These are phyloP conservation scores for Mycena filopes DNA, from an alignment of 768 basidiomycete species.

Conservation along the genomic window DNA sequence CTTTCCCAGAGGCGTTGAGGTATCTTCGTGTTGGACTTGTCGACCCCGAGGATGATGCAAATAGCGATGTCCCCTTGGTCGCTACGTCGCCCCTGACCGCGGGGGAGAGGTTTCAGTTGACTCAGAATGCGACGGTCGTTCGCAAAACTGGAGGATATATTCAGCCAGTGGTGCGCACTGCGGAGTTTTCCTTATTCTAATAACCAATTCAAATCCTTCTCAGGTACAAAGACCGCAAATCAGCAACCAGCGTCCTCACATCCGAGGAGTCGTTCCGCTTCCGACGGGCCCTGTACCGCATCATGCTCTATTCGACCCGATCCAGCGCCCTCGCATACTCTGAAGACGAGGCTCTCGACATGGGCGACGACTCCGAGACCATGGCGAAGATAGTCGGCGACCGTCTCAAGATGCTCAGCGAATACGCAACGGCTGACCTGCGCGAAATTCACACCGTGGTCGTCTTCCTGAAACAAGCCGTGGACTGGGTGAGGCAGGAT, in stretches of 20 bases:
- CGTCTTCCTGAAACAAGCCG: neutral
- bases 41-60: neutral
- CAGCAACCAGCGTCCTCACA: neutral
- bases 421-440: neutral
- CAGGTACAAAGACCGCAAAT: slow-evolving; percentile 10
- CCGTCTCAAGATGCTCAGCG: neutral
- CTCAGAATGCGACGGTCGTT: neutral
- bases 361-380: neutral
- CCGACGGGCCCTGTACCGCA: slow-evolving; percentile 11
- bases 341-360: neutral
- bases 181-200: neutral
- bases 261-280: neutral
- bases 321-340: neutral
- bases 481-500: neutral
- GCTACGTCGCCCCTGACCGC: neutral
- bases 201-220: neutral
- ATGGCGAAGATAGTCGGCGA: neutral
- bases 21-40: neutral
- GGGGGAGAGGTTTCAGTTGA: neutral
- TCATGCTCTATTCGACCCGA: neutral
- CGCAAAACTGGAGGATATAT: neutral
- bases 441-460: neutral
- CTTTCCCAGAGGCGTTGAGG: neutral
- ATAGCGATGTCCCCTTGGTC: too few relatives aligned
- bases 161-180: neutral